Evolutionary conservation across 2,329 filamentous ascomycete species (phyloP).

Genomic region (Metarhizium brunneum): DNA sequence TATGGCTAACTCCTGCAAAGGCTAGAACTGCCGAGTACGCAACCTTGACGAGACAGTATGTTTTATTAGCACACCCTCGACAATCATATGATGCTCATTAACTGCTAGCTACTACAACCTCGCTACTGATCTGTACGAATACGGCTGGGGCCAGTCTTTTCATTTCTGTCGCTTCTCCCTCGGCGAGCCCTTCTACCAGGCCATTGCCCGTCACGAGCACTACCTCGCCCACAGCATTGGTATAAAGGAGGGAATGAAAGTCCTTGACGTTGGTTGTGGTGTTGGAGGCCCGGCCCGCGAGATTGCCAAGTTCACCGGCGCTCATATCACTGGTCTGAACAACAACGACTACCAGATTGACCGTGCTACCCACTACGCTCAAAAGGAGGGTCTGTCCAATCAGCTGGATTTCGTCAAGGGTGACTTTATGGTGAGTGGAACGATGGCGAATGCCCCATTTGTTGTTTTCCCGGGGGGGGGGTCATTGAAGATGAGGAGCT

Average conservation of each 20-base stretch:
- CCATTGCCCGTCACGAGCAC: slow-evolving; percentile 94
- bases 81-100: slow-evolving; percentile 10
- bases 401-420: slow-evolving; percentile 87
- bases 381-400: slow-evolving; percentile 68
- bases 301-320: slow-evolving; percentile 91
- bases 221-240: slow-evolving; percentile 88
- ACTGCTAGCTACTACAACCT: slow-evolving; percentile 79
- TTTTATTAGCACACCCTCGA: slow-evolving; percentile 12
- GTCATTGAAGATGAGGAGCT: background rate
- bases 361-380: slow-evolving; percentile 77
- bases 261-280: slow-evolving; percentile 94
- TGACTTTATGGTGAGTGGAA: slow-evolving; percentile 71
- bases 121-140: slow-evolving; percentile 93
- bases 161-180: slow-evolving; percentile 93
- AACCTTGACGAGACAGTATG: slow-evolving; percentile 83
- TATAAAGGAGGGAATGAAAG: slow-evolving; percentile 77
- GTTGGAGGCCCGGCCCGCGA: slow-evolving; percentile 91
- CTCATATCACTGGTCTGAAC: slow-evolving; percentile 85
- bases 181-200: slow-evolving; percentile 80
- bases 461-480: too few species aligned
- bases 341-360: slow-evolving; percentile 99
- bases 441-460: slow-evolving; percentile 7
- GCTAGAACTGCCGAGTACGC: slow-evolving; percentile 81
- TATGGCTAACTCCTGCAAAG: slow-evolving; percentile 30
- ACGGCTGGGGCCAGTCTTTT: slow-evolving; percentile 93